Evolutionary conservation across 148 eudicot genomes (phyloP).

Genomic region (Amaranthus palmeri): DNA sequence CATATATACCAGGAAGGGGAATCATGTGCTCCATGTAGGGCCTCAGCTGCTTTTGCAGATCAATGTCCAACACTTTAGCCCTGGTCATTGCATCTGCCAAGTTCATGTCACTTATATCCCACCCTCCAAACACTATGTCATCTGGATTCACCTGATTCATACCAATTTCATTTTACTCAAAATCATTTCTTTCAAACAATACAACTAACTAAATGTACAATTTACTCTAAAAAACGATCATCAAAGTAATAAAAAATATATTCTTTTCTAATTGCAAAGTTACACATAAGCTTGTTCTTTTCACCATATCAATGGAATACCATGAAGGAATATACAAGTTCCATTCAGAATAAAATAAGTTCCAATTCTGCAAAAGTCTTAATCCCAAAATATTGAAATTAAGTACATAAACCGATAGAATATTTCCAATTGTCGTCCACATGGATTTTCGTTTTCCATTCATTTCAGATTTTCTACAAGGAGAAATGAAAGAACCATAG

Average conservation of each 20-base stretch:
- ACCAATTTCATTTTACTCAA: neutral
- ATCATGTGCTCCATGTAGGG: slow-evolving; percentile 96
- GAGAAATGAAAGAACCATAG: too few relatives aligned
- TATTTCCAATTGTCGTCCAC: too few relatives aligned
- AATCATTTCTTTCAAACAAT: neutral
- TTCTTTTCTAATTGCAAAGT: too few relatives aligned
- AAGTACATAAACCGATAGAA: too few relatives aligned
- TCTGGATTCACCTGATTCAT: slow-evolving; percentile 80
- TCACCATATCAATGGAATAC: too few relatives aligned
- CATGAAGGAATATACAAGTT: too few relatives aligned
- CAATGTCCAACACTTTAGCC: slow-evolving; percentile 90
- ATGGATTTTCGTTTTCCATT: too few relatives aligned
- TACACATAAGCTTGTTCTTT: too few relatives aligned
- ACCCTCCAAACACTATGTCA: slow-evolving; percentile 90
- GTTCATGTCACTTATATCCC: slow-evolving; percentile 95
- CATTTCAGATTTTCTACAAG: too few relatives aligned
- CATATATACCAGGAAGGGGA: slow-evolving; percentile 92
- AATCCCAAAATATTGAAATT: neutral
- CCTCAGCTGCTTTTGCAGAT: slow-evolving; percentile 89
- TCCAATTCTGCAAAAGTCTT: neutral
- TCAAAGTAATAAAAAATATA: too few relatives aligned
- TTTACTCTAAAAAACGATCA: too few relatives aligned
- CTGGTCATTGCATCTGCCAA: slow-evolving; percentile 91
- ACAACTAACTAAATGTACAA: neutral
- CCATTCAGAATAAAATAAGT: too few relatives aligned